Evolutionary conservation across 1,284 basidiomycete genomes (phyloP).

Genomic region (Sphagnurus paluster): DNA sequence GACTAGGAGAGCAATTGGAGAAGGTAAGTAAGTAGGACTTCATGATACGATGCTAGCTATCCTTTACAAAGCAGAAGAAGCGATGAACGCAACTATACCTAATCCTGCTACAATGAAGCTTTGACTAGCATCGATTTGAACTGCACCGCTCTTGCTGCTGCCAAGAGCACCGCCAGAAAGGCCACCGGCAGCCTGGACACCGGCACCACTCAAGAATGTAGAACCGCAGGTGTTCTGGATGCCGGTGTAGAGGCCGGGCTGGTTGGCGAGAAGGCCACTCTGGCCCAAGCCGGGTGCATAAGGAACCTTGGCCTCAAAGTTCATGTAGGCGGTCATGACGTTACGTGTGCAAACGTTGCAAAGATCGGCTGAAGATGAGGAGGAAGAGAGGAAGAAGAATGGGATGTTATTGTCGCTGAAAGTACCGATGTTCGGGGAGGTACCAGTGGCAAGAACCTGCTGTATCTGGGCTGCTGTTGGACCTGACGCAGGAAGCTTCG

Average conservation of each 20-base stretch:
- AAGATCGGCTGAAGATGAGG: constrained; percentile 49
- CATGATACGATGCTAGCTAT: constrained; percentile 7
- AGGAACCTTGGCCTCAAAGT: constrained; percentile 66
- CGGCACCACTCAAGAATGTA: constrained; percentile 59
- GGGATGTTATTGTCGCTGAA: constrained; percentile 66
- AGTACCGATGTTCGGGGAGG: constrained; percentile 67
- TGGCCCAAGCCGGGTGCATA: constrained; percentile 73
- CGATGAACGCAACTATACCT: constrained; percentile 23
- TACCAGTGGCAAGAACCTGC: constrained; percentile 24
- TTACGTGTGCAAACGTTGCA: constrained; percentile 83
- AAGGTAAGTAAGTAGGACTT: constrained; percentile 13
- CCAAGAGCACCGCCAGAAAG: constrained; percentile 32
- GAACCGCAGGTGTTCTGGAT: constrained; percentile 60
- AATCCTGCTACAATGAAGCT: constrained; percentile 29
- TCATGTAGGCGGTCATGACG: constrained; percentile 73
- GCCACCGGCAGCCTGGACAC: constrained; percentile 66
- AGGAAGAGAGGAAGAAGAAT: constrained; percentile 76
- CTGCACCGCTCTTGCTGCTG: constrained; percentile 24
- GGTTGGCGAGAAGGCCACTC: constrained; percentile 67
- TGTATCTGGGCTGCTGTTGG: constrained; percentile 11
- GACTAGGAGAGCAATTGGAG: constrained; percentile 14
- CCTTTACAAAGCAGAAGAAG: constrained; percentile 16
- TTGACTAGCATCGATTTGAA: constrained; percentile 25
- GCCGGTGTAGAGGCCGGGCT: constrained; percentile 63
- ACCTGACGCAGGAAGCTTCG: constrained; percentile 28